Evolutionary conservation across 2,329 filamentous ascomycete species (phyloP), one percentile per base, ranked within the genome.

Genomic region (Fusarium staphyleae): DNA sequence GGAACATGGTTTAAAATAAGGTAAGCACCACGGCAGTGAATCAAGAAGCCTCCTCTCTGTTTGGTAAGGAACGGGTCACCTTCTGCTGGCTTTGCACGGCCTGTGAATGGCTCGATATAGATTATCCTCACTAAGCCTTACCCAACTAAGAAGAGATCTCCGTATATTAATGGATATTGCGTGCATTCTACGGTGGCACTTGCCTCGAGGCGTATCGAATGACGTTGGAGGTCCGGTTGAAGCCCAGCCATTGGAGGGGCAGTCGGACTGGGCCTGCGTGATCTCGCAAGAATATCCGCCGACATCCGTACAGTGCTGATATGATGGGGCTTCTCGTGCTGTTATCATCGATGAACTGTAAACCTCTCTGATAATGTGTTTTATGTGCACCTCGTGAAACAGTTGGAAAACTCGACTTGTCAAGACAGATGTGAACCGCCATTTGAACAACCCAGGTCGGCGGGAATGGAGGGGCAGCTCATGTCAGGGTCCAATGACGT

Each of bases 401-500:
- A 24, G 22, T 24, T 8, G 7, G 8, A 24, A 24, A 24, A 24
- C 22, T 22, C 14, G 4, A 16, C 13, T n/a, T 32, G 12, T 2
- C 12, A 9, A 43, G 29, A 28, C 40, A n/a, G 37, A 24, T 19
- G 43, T 33, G 24, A 33, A 24, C 7, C 24, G 33, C 47, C 48
- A 32, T 30, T 43, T 13, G 39, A 35, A 44, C 33, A n/a, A n/a
- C n/a, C n/a, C 43, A 52, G 33, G 33, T 48, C 37, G 32, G 58
- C 48, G 57, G 57, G 54, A 54, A 47, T 58, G 39, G 56, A 59
- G 54, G 58, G 58, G 58, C 41, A 48, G 13, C 10, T 29, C 30
- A 47, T 8, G 8, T 24, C 22, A 55, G 57, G 41, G 41, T 44
- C 43, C 45, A 35, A 55, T 62, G 57, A 58, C 57, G 48, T 58